Percentiles rank a stretch among this genome's conserved stretches.
phyloP scores from a whole-genome alignment of 495 filamentous ascomycete species.

The Penicillium cosmopolitanum region DNA sequence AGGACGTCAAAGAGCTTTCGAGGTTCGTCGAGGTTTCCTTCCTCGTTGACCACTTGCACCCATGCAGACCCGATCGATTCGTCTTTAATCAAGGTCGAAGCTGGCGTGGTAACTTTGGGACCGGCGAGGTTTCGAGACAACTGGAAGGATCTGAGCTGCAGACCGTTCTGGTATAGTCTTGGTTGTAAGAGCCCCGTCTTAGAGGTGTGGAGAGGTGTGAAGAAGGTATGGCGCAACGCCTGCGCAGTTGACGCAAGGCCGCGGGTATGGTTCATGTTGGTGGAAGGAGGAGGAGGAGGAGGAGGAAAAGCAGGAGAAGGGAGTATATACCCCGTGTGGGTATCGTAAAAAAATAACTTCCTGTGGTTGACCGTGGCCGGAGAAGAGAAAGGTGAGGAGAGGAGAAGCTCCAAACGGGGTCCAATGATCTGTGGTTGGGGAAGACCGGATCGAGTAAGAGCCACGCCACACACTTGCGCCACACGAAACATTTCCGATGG shows the following conservation, averaged over 20 bases:
- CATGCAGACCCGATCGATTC: constrained; percentile 55
- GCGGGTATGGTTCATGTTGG: constrained; percentile 44
- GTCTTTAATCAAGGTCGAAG: constrained; percentile 41
- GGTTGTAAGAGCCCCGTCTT: constrained; percentile 22
- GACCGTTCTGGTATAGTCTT: constrained; percentile 8
- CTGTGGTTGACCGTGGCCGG: too few species aligned
- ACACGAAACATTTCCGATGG: constrained; percentile 32
- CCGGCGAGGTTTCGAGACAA: constrained; percentile 14
- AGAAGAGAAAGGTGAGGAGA: not conserved
- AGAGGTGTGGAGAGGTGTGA: constrained; percentile 27
- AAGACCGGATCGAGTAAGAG: constrained; percentile 27
- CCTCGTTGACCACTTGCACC: constrained; percentile 58
- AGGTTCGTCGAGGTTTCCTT: constrained; percentile 52
- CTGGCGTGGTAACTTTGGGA: constrained; percentile 10
- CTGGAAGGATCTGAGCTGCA: constrained; percentile 20
- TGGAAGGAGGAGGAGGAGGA: not conserved
- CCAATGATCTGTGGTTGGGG: not conserved
- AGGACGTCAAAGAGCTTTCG: constrained; percentile 48
- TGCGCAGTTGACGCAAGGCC: constrained; percentile 43
- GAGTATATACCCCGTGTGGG: too few species aligned
- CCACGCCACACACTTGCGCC: constrained; percentile 33
- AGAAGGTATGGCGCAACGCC: constrained; percentile 41
- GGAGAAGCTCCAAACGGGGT: not conserved
- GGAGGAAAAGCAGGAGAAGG: too few species aligned
- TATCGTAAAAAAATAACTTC: too few species aligned